phyloP scores from a whole-genome alignment of 306 rosid species.

The Hylodesmum podocarpum region DNA sequence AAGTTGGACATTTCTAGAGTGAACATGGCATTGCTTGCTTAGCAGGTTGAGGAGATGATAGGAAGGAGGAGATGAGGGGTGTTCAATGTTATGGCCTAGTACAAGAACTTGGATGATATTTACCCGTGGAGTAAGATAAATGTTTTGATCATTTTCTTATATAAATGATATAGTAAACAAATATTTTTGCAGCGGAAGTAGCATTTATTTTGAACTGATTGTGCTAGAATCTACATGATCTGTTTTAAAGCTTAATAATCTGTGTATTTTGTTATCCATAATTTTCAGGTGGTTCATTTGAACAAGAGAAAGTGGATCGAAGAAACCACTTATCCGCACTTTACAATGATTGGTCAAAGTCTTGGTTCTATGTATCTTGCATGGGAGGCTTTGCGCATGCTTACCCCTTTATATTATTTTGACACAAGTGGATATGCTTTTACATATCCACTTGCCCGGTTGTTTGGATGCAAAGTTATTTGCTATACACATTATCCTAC shows the following conservation, averaged over 20 bases:
- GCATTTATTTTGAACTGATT: neutral
- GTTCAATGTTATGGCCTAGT: neutral
- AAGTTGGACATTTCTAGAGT: neutral
- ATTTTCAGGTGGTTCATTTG: slow-evolving; percentile 79
- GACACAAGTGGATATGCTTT: slow-evolving; percentile 95
- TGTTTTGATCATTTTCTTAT: slow-evolving; percentile 8
- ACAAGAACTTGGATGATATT: neutral
- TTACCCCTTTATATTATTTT: slow-evolving; percentile 71
- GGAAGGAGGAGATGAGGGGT: neutral
- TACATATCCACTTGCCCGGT: slow-evolving; percentile 85
- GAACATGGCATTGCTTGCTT: neutral
- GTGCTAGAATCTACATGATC: neutral
- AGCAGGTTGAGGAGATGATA: neutral
- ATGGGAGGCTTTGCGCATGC: slow-evolving; percentile 87
- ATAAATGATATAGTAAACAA: slow-evolving; percentile 16
- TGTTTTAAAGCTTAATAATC: neutral
- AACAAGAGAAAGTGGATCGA: slow-evolving; percentile 84
- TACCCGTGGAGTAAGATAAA: neutral
- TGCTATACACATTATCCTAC: slow-evolving; percentile 96
- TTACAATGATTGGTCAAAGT: slow-evolving; percentile 96
- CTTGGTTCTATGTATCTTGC: slow-evolving; percentile 79
- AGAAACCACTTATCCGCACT: slow-evolving; percentile 81
- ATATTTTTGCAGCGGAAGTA: slow-evolving; percentile 18
- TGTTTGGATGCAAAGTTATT: slow-evolving; percentile 85
- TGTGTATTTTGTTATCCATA: slow-evolving; percentile 6